Base-by-base conservation (phyloP, 345 rosid genomes). In the Nasturtium officinale region DNA sequence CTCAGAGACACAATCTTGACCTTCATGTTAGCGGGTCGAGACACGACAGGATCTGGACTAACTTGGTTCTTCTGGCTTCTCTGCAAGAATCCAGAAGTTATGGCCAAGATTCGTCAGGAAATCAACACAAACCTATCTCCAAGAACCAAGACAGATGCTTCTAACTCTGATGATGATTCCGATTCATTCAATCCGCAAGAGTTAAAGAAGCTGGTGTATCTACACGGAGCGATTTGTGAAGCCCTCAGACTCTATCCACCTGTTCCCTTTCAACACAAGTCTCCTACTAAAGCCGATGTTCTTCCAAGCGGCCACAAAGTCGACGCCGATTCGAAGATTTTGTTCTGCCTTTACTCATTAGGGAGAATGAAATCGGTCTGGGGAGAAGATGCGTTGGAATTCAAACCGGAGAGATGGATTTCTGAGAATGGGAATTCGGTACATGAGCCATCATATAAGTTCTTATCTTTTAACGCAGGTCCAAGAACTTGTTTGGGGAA, bases 401-500 rank as follows among this genome's bases (percentile, higher is more conserved):
- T 84, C 13, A 84, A 65, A 64, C 87, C 82, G 1, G 83, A 82
- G 29, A 82, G 83, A 58, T 82, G 85, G 82, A 76, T 84, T 55
- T 75, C 78, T 17, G 68, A 69, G 29, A 50, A 23, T 10, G 87
- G 82, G 57, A 75, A 43, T 16, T 62, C 62, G 5, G 33, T 37
- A 13, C 76, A 56, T 47, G 73, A 77, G 56, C 90, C 92, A 10
- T 83, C 90, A 0, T 82, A 80, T 72, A 85, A 87, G 82, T 89
- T 89, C 66, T 43, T 81, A 1, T 76, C 89, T 1, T 89, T 89
- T 64, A 85, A 81, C 73, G 91, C 87, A 0, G 90, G 90, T 50
- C 92, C 92, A 3, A 84, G 87, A 67, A 83, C 85, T 67, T 87
- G 90, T 62, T 5, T 87, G 0, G 92, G 92, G 20, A 87, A 84